Evolutionary conservation across 2,329 filamentous ascomycete species (phyloP), one percentile per base, ranked within the genome.

Genomic region (Epicoccum sorghinum): DNA sequence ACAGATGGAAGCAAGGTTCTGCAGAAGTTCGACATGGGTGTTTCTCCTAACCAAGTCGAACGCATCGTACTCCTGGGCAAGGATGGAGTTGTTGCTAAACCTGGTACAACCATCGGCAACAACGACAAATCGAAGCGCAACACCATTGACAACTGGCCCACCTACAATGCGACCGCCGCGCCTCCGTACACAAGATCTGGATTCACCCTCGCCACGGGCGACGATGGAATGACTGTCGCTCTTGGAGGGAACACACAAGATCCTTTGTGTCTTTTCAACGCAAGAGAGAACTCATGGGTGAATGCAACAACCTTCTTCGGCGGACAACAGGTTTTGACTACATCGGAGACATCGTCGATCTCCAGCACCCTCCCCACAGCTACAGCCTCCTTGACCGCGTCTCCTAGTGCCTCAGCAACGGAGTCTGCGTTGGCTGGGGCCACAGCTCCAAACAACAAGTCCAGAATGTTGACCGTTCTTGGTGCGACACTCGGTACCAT

Each of bases 401-500:
- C 59, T 25, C 65, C 74, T 12, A 22, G 14, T 29, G 65, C 74
- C 12, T 9, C 36, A 18, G 65, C 74, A 12, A 73, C 74, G 27
- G 68, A 71, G 23, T 73, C 76, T 35, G 71, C 69, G 25, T 71
- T 69, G 36, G 62, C 63, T 47, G 60, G 58, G 40, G 64, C 52
- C 37, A 62, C 52, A 42, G 47, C 69, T 56, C 71, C 66, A 27
- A 71, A 71, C 54, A 74, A 71, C 58, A 75, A 81, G 60, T 66
- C 70, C 78, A 82, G 74, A 62, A 86, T 75, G 68, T 61, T 81
- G 48, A 77, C 86, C 7, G 88, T 96, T 25, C 82, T 97, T 1
- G 93, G 90, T 30, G 90, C 90, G 45, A 90, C 90, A 0, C 81
- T 98, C 1, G 92, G 93, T 10, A 86, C 88, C n/a, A 86, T 96